Conservation (phyloP, 306 rosid species). For the Parietaria judaica region DNA sequence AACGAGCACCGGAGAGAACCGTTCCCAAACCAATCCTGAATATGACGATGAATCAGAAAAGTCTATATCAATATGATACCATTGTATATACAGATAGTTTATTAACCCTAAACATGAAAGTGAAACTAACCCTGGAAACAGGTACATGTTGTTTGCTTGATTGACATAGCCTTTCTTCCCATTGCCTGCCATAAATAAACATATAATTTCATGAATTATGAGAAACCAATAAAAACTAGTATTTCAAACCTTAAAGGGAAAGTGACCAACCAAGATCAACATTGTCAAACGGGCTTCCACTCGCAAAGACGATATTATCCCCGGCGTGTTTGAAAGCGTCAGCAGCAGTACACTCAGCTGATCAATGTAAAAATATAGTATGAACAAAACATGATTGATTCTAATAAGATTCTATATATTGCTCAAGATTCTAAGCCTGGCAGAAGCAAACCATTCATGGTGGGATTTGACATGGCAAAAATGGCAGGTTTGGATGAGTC, state of each 20-base stretch:
- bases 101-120: slow-evolving; percentile 10
- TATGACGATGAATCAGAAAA: slow-evolving; percentile 13
- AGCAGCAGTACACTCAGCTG: slow-evolving; percentile 95
- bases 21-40: slow-evolving; percentile 95
- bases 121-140: slow-evolving; percentile 83
- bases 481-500: slow-evolving; percentile 91
- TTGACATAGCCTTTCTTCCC: slow-evolving; percentile 88
- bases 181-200: slow-evolving; percentile 45
- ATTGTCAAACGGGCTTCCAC: slow-evolving; percentile 95
- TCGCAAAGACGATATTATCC: slow-evolving; percentile 78
- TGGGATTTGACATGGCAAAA: slow-evolving; percentile 99
- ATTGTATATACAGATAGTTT: background rate
- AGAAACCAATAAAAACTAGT: slow-evolving; percentile 9
- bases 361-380: slow-evolving; percentile 17
- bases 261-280: slow-evolving; percentile 63
- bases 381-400: slow-evolving; percentile 10
- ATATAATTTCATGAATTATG: background rate
- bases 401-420: slow-evolving; percentile 21
- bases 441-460: slow-evolving; percentile 79
- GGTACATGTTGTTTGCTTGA: slow-evolving; percentile 99
- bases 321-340: slow-evolving; percentile 95
- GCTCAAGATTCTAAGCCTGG: slow-evolving; percentile 25
- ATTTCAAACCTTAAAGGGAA: background rate
- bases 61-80: slow-evolving; percentile 8
- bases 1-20: slow-evolving; percentile 81